Evolutionary conservation across 148 eudicot species (phyloP), one percentile per base, ranked within the genome.

Genomic region (Heliosperma pusillum): DNA sequence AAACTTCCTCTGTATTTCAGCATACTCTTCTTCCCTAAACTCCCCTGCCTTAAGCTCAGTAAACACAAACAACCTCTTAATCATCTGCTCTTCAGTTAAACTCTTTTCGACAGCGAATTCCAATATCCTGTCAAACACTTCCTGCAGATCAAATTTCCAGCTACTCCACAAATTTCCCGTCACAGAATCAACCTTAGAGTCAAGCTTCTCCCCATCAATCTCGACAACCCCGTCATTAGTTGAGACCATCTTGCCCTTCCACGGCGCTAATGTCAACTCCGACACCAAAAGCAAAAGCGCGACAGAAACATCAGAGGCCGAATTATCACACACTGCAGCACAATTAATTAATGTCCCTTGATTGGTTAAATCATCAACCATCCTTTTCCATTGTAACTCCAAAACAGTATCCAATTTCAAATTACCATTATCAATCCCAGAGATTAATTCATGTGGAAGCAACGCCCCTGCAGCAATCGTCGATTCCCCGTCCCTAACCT

Each of bases 321-420:
- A 76, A n/a, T 76, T 82, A 70, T 82, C 89, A 64, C 78, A 84
- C 12, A 84, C 64, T 0, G 85, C 83, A 9, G 78, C 10, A 27
- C 87, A 87, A 53, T 85, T 81, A 0, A 33, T 76, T 4, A 87
- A 44, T 58, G 70, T 81, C 13, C 88, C 87, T 19, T 78, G 81
- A 58, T 82, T 78, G 4, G 26, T 7, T 26, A 85, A 17, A 52
- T 87, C 88, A 22, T 78, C 83, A 40, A 87, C 87, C 80, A 85
- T 80, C 66, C 87, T 82, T 66, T 80, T 80, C 90, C 90, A 85
- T 5, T 87, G 88, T 13, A 85, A 81, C 75, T 83, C 86, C 0
- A 85, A 82, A 2, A 85, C 85, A 2, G 66, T 73, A 64, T 74
- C 25, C 50, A 13, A 61, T 77, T 4, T 74, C 47, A 68, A 77